Evolutionary conservation across 169 alveolate species (phyloP).

Genomic region (Cryptosporidium sp.): DNA sequence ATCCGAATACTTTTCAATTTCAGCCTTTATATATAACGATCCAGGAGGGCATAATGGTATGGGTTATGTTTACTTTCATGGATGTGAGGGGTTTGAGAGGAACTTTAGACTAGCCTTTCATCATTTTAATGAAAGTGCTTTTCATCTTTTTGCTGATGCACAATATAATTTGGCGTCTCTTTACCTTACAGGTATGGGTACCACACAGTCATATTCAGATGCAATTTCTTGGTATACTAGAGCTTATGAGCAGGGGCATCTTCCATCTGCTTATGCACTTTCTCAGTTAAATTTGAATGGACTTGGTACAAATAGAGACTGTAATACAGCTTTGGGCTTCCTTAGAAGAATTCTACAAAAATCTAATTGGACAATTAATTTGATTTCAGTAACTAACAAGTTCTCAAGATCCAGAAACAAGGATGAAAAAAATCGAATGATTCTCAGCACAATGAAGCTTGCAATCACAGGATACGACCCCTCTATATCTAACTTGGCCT

Average conservation of each 20-base stretch:
- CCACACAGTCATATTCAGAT: conserved; percentile 55
- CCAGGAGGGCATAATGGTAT: conserved; percentile 75
- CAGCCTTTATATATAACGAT: conserved; percentile 63
- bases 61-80: conserved; percentile 74
- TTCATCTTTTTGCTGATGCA: conserved; percentile 67
- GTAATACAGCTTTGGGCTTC: conserved; percentile 43
- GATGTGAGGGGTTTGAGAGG: conserved; percentile 42
- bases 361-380: neutral
- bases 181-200: conserved; percentile 70
- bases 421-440: neutral
- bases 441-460: conserved; percentile 37
- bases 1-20: conserved; percentile 50
- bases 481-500: conserved; percentile 46
- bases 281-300: conserved; percentile 59
- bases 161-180: conserved; percentile 65
- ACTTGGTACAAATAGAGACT: conserved; percentile 54
- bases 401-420: neutral
- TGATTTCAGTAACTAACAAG: neutral
- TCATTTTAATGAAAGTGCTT: conserved; percentile 72
- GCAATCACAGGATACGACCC: conserved; percentile 57
- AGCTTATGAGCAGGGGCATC: conserved; percentile 73
- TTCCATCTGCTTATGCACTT: conserved; percentile 71
- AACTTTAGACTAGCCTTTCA: conserved; percentile 58
- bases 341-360: neutral
- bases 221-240: conserved; percentile 68